phyloP scores from a whole-genome alignment of 129 eudicot species.

The Artemisia argyi region DNA sequence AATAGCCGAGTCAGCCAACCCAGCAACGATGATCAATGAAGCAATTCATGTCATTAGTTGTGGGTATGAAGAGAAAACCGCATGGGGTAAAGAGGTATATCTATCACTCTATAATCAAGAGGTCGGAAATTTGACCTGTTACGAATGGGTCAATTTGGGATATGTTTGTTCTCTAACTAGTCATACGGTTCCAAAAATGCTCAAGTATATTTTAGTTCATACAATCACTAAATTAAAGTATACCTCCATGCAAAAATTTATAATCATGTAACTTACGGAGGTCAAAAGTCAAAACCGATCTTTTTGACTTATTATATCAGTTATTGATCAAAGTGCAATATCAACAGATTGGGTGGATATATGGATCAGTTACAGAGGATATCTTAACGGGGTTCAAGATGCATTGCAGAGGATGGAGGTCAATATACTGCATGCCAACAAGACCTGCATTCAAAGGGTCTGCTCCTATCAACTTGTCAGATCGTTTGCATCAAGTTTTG shows the following conservation, averaged over 20 bases:
- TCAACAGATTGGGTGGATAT: slow-evolving; percentile 97
- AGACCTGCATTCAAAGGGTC: slow-evolving; percentile 99
- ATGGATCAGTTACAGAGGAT: slow-evolving; percentile 98
- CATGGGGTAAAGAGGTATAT: slow-evolving; percentile 99
- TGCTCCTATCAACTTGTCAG: slow-evolving; percentile 97
- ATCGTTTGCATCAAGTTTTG: slow-evolving; percentile 93
- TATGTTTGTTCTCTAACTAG: background rate
- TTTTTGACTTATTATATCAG: background rate
- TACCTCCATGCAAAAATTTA: too few species aligned
- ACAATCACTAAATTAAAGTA: too few species aligned
- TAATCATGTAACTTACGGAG: background rate
- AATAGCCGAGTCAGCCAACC: slow-evolving; percentile 79
- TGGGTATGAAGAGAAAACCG: slow-evolving; percentile 98
- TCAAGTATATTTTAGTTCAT: background rate
- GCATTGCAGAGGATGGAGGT: slow-evolving; percentile 99
- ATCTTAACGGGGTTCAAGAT: slow-evolving; percentile 97
- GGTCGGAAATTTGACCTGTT: background rate
- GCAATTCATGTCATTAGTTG: slow-evolving; percentile 99
- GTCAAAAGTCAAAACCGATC: background rate
- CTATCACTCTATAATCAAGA: background rate
- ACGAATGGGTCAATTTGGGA: background rate
- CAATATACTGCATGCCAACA: slow-evolving; percentile 94
- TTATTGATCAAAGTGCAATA: slow-evolving; percentile 12
- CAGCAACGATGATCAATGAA: slow-evolving; percentile 85
- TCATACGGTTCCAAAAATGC: background rate